Evolutionary conservation across 306 rosid genomes (phyloP), one percentile per base, ranked within the genome.

Genomic region (Quercus parvula): DNA sequence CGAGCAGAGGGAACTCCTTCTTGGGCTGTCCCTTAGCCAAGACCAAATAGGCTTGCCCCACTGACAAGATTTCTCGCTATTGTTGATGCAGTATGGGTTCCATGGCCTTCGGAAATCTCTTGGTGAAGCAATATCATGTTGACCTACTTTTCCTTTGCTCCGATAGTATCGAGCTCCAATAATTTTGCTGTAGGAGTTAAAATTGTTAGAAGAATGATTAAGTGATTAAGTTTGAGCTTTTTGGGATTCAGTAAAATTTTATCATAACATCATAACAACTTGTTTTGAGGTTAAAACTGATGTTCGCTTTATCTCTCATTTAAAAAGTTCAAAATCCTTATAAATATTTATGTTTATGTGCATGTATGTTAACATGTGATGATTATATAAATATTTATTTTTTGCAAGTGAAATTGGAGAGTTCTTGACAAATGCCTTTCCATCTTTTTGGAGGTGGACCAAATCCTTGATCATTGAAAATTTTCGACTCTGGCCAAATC

Each of bases 381-480:
- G 38, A 33, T 5, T 4, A 33, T 33, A 33, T 20, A 58, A 71
- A 6, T 3, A 18, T 70, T 1, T 88, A 86, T 90, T 80, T 86
- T 51, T 84, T 88, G 78, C 92, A 88, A 35, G 78, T 76, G 52
- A 86, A 83, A 78, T 89, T 85, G 27, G 74, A 17, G 1, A 75
- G 24, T 35, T 71, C 10, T 81, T 81, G 74, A 38, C 91, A 89
- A 4, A 54, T 31, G 49, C 94, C 91, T 64, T 78, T 90, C 90
- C 91, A 89, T 78, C 83, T 90, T 10, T 57, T 46, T 0, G 90
- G 91, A 46, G 89, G 88, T 22, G 91, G 86, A 57, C 87, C 79
- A 2, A 63, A 80, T 11, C 90, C 87, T 49, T 62, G 46, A 31
- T 81, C 94, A 25, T 38, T 79, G 52, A 90, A 90, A 59, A 90